Evolutionary conservation across 2,329 filamentous ascomycete genomes (phyloP), one percentile per base, ranked within the genome.

Genomic region (Claviceps purpurea): DNA sequence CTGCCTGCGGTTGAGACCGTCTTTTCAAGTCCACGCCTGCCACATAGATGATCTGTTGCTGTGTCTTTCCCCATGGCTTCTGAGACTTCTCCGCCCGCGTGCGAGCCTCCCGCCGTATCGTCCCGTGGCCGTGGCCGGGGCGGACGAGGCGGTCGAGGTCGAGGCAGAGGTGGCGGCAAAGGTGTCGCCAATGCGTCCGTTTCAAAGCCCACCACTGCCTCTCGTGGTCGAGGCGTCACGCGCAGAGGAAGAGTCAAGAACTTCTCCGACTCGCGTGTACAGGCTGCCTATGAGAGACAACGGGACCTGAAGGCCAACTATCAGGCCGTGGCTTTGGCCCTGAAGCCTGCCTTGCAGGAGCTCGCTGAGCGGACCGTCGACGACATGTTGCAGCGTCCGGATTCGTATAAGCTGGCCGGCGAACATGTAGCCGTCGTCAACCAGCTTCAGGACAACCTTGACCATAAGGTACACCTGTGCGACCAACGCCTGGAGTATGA

Each of bases 231-330:
- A 52, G 65, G 66, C 46, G 66, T 65, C 56, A 64, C 63, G 56
- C 65, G 73, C 54, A 71, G 74, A 56, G 74, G 74, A 55, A 74
- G 76, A 52, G 73, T 75, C 64, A 81, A 81, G 67, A 73, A 73
- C 59, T 80, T 79, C 59, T 68, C 72, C 54, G 73, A 77, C 56
- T 67, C 71, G 56, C 73, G 71, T 56, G 73, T 76, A 50, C 78
- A 81, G 62, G 77, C 77, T 49, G 73, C 74, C 52, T 77, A 79
- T 57, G 78, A 81, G 62, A 80, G 84, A 51, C 79, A 83, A 62
- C 74, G 83, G 57, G 77, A 84, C 58, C 71, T 87, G 59, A 84
- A 84, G 64, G 78, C 79, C 52, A 73, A 73, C 24, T 87, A 79
- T 65, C 74, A 79, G n/a, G 70, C 75, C 53, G 76, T 87, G 50